phyloP scores from a whole-genome alignment of 2,329 filamentous ascomycete species.

The Monosporascus sp. region DNA sequence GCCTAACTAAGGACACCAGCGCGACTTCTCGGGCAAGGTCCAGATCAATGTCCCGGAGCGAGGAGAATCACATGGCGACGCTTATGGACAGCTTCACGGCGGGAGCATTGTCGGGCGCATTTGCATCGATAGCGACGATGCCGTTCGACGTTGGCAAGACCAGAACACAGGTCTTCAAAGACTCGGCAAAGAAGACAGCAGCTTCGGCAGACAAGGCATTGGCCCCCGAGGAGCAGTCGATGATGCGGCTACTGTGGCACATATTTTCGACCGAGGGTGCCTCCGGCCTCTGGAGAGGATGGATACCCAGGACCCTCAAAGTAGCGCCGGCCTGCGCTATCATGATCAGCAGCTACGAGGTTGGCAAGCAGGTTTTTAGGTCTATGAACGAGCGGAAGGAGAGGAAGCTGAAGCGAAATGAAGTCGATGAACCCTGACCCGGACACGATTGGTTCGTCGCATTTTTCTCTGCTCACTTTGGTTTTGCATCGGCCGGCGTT shows the following conservation, averaged over 20 bases:
- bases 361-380: constrained; percentile 84
- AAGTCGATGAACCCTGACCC: constrained; percentile 9
- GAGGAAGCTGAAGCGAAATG: constrained; percentile 16
- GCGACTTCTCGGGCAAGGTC: constrained; percentile 31
- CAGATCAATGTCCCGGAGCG: constrained; percentile 53
- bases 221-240: constrained; percentile 68
- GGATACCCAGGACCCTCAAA: constrained; percentile 86
- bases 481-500: constrained; percentile 1
- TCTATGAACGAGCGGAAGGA: constrained; percentile 58
- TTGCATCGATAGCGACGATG: constrained; percentile 84
- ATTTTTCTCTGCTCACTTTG: constrained; percentile 2
- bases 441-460: not conserved
- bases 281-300: constrained; percentile 80
- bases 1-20: constrained; percentile 30
- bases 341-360: constrained; percentile 98
- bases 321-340: constrained; percentile 96
- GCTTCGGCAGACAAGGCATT: constrained; percentile 21
- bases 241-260: constrained; percentile 80
- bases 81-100: constrained; percentile 87
- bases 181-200: constrained; percentile 35
- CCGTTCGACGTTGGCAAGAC: constrained; percentile 99
- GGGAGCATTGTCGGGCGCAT: constrained; percentile 74
- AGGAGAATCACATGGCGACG: constrained; percentile 68
- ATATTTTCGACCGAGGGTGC: constrained; percentile 84
- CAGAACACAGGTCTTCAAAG: constrained; percentile 75